Base-by-base conservation (phyloP, 192 early-diverging fungal genomes). In the Mortierella antarctica region DNA sequence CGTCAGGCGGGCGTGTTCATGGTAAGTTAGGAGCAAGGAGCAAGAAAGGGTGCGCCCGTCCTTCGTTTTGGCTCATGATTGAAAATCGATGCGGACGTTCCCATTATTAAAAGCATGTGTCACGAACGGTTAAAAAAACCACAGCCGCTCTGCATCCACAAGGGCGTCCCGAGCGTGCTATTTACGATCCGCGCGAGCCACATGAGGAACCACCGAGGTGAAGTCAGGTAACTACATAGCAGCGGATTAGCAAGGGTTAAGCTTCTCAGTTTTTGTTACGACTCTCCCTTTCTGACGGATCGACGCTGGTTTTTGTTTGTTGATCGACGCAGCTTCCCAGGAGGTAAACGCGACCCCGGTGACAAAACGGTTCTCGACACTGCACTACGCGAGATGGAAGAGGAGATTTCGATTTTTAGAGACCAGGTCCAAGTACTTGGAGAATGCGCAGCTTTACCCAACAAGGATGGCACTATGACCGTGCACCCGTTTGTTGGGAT, bases 351-450 rank as follows among this genome's bases (percentile, higher is more conserved):
- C 45, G 95, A 95, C 55, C 62, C 71, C 0, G 59, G 60, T 17
- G 96, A 95, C 71, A 23, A 57, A 1, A 85, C 89, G 6, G 62
- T 88, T 11, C 75, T 87, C 45, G 83, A 73, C 21, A 91, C 96
- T 6, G 93, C 94, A 21, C 67, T 97, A 39, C 86, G 96, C 14
- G 96, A 96, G 74, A 93, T 93, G 7, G 47, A 73, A 31, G 95
- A 97, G 69, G 96, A 97, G 75, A 86, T 95, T 13, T 89, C 87
- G 0, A 74, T 96, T 10, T 48, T 45, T 0, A 57, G 75, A 0
- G 63, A 67, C 7, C 21, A 70, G 7, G 82, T 96, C 0, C 80
- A 85, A 8, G 73, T 95, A 9, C 67, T 96, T 5, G 94, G 94
- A 9, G 59, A 73, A 55, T 83, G 92, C 70, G 84, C 86, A 3